phyloP scores from a whole-genome alignment of 2,329 filamentous ascomycete species.

The Botrytis porri region DNA sequence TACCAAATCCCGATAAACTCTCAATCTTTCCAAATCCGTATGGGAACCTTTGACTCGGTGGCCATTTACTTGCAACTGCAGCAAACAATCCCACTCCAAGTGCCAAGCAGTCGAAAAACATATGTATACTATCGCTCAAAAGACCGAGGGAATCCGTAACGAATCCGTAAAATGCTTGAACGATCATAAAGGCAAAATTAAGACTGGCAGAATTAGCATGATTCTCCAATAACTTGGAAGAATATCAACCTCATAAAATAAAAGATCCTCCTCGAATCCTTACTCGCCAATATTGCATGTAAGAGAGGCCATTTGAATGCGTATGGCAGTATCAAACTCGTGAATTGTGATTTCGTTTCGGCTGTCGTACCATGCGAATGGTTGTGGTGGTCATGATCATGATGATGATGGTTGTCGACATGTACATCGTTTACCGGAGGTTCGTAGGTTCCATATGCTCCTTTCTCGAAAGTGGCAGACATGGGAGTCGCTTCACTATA shows the following conservation, averaged over 20 bases:
- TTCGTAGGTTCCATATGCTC: constrained; percentile 23
- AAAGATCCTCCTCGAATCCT: constrained; percentile 90
- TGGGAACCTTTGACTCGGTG: constrained; percentile 80
- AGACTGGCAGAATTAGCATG: constrained; percentile 53
- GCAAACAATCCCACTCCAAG: constrained; percentile 87
- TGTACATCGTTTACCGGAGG: constrained; percentile 28
- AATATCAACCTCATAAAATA: constrained; percentile 84
- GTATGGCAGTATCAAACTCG: constrained; percentile 66
- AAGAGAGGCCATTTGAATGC: constrained; percentile 73
- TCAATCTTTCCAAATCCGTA: constrained; percentile 98
- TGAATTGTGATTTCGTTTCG: constrained; percentile 62
- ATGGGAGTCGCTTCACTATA: constrained; percentile 28
- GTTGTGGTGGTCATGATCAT: constrained; percentile 26
- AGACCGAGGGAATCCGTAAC: constrained; percentile 89
- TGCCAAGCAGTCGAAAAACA: constrained; percentile 98
- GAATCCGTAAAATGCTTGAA: constrained; percentile 93
- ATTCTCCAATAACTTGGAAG: background rate
- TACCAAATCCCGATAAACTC: constrained; percentile 92
- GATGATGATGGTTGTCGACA: constrained; percentile 27
- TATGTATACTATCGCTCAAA: constrained; percentile 97
- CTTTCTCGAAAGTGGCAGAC: constrained; percentile 26
- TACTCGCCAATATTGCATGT: constrained; percentile 82
- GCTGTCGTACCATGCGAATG: constrained; percentile 33
- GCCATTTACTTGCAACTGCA: constrained; percentile 95
- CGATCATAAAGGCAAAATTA: constrained; percentile 91